A percentile compares a stretch with the other conserved stretches of the same genome.
These are phyloP conservation scores for Luffa acutangula DNA, from an alignment of 306 rosid species.

Conservation along the genomic window DNA sequence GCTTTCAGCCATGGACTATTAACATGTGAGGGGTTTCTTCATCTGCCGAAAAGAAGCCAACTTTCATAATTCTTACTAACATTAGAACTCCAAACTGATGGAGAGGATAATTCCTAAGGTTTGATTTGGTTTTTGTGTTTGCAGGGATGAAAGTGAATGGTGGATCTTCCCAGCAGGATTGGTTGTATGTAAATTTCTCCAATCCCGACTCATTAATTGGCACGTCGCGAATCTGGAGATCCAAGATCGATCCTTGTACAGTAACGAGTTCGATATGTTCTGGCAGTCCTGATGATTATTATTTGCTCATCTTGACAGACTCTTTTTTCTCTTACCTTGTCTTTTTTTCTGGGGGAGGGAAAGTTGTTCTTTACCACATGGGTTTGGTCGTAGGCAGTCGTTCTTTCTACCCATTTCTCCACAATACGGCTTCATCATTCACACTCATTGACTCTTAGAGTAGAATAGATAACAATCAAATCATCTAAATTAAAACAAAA, in stretches of 20 bases:
- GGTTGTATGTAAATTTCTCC: constrained; percentile 80
- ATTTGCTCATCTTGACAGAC: neutral
- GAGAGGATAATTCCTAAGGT: neutral
- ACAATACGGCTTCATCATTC: neutral
- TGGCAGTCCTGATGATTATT: constrained; percentile 82
- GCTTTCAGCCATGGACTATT: constrained; percentile 75
- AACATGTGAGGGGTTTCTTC: constrained; percentile 52
- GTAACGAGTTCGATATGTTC: constrained; percentile 87
- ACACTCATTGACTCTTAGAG: constrained; percentile 4
- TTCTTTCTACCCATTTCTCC: constrained; percentile 4
- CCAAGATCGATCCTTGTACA: constrained; percentile 98
- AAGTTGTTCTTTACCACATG: constrained; percentile 10
- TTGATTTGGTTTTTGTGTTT: neutral
- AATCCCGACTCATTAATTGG: constrained; percentile 88
- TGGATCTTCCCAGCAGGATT: constrained; percentile 84
- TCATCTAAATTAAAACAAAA: neutral
- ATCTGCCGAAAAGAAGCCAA: neutral
- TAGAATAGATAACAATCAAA: constrained; percentile 2
- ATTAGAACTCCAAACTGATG: neutral
- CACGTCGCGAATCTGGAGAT: constrained; percentile 97
- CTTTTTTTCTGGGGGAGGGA: constrained; percentile 10
- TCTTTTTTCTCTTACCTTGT: neutral
- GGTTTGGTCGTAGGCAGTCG: neutral
- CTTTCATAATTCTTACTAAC: neutral
- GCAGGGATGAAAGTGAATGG: constrained; percentile 99